Evolutionary conservation across 2,329 filamentous ascomycete species (phyloP).

Genomic region (Fusarium devonianum): DNA sequence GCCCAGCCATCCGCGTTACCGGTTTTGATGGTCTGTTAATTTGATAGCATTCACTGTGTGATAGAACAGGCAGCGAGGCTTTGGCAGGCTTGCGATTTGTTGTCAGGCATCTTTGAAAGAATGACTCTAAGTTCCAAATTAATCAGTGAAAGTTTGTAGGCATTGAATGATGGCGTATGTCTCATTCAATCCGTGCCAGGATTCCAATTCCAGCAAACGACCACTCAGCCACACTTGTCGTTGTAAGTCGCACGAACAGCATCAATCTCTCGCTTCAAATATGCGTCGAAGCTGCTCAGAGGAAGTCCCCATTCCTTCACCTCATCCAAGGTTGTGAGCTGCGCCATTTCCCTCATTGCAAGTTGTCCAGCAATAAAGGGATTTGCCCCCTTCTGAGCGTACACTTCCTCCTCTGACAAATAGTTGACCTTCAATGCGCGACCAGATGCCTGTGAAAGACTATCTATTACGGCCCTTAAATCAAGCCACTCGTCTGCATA

Average conservation of each 20-base stretch:
- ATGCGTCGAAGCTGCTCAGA: constrained; percentile 53
- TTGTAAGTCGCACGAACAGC: constrained; percentile 19
- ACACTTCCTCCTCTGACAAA: constrained; percentile 52
- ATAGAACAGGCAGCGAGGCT: too few relatives aligned
- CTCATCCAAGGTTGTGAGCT: constrained; percentile 48
- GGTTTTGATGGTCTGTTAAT: too few relatives aligned
- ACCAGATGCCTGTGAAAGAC: constrained; percentile 47
- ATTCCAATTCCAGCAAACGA: too few relatives aligned
- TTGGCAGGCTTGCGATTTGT: too few relatives aligned
- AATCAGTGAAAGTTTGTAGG: too few relatives aligned
- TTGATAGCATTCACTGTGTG: too few relatives aligned
- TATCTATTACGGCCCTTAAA: constrained; percentile 46
- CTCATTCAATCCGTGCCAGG: too few relatives aligned
- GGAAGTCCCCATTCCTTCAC: constrained; percentile 50
- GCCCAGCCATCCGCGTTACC: too few relatives aligned
- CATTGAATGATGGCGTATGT: too few relatives aligned
- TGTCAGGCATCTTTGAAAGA: too few relatives aligned
- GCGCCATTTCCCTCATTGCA: constrained; percentile 44
- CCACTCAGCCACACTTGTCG: neutral
- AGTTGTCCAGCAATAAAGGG: constrained; percentile 51
- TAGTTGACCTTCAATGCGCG: constrained; percentile 48
- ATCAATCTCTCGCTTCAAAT: constrained; percentile 51
- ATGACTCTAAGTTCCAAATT: too few relatives aligned
- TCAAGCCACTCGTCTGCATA: constrained; percentile 52
- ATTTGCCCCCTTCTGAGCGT: constrained; percentile 45